A percentile compares a stretch with the other conserved stretches of the same genome.
These are phyloP conservation scores for Yamadazyma atmosphaerica DNA, from an alignment of 1,139 yeast species.

Conservation along the genomic window DNA sequence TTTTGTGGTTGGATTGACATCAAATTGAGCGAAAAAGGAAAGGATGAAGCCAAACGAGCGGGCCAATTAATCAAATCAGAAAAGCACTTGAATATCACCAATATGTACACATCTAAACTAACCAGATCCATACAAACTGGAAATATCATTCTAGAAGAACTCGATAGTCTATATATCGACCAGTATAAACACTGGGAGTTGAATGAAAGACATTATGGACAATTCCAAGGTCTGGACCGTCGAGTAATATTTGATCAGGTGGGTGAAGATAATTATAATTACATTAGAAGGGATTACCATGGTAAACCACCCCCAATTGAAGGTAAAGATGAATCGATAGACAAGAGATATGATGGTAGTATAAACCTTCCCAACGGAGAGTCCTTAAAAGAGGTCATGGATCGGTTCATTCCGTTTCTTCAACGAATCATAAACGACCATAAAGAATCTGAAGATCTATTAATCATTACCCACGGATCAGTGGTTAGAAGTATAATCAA, in stretches of 20 bases:
- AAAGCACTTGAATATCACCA: conserved; percentile 26
- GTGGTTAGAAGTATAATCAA: conserved; percentile 70
- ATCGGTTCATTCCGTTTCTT: conserved; percentile 59
- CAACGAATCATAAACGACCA: conserved; percentile 38
- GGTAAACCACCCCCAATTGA: conserved; percentile 65
- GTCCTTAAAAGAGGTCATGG: conserved; percentile 64
- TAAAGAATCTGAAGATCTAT: conserved; percentile 44
- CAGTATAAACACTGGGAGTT: conserved; percentile 63
- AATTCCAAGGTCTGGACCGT: conserved; percentile 69
- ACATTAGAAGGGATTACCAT: conserved; percentile 62
- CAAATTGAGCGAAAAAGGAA: conserved; percentile 59
- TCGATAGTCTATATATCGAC: conserved; percentile 49
- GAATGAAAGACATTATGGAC: conserved; percentile 80
- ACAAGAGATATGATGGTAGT: conserved; percentile 43
- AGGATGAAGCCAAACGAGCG: conserved; percentile 60
- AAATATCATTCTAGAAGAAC: conserved; percentile 51
- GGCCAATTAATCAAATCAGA: conserved; percentile 47
- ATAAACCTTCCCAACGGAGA: conserved; percentile 61
- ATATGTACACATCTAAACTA: conserved; percentile 65
- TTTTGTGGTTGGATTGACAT: conserved; percentile 90
- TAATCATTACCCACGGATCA: conserved; percentile 76
- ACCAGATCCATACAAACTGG: conserved; percentile 69
- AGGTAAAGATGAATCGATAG: conserved; percentile 38
- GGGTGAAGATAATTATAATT: conserved; percentile 60
- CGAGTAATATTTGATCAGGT: conserved; percentile 50